These are phyloP conservation scores for Trametes punicea DNA, from an alignment of 768 basidiomycete genomes.

Conservation along the genomic window DNA sequence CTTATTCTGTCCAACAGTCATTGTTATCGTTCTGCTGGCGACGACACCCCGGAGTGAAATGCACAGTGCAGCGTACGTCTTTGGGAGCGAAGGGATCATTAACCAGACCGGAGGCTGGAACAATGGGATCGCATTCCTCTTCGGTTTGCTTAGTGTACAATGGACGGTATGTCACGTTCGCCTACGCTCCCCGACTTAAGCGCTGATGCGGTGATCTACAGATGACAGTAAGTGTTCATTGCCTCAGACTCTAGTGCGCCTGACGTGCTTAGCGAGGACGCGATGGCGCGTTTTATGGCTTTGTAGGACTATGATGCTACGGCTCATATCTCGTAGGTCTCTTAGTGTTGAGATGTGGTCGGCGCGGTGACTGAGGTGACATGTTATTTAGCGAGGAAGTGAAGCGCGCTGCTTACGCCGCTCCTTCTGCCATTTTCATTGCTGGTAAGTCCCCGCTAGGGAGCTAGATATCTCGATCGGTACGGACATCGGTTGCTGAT, in stretches of 20 bases:
- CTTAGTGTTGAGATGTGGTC: neutral
- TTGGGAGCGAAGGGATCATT: constrained; percentile 66
- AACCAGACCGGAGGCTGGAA: constrained; percentile 83
- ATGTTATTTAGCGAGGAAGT: constrained; percentile 62
- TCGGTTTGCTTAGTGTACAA: constrained; percentile 83
- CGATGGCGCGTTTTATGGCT: neutral
- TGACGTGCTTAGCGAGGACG: neutral
- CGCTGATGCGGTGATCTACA: constrained; percentile 22
- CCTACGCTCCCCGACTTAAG: neutral
- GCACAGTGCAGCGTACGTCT: constrained; percentile 79
- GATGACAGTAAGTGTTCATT: constrained; percentile 50
- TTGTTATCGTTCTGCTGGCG: constrained; percentile 80
- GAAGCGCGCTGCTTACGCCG: constrained; percentile 72
- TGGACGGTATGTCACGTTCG: constrained; percentile 61
- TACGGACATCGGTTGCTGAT: neutral
- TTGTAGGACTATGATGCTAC: constrained; percentile 74
- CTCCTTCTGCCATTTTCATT: constrained; percentile 60
- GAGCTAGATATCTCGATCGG: neutral
- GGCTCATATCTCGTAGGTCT: constrained; percentile 72
- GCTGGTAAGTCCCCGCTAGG: constrained; percentile 32
- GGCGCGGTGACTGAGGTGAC: too few species aligned
- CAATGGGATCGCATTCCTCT: constrained; percentile 76
- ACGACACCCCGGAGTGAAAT: constrained; percentile 71
- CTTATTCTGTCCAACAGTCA: constrained; percentile 43
- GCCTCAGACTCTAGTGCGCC: neutral